Conservation (phyloP, 495 filamentous ascomycete species). For the Penicillium steckii region DNA sequence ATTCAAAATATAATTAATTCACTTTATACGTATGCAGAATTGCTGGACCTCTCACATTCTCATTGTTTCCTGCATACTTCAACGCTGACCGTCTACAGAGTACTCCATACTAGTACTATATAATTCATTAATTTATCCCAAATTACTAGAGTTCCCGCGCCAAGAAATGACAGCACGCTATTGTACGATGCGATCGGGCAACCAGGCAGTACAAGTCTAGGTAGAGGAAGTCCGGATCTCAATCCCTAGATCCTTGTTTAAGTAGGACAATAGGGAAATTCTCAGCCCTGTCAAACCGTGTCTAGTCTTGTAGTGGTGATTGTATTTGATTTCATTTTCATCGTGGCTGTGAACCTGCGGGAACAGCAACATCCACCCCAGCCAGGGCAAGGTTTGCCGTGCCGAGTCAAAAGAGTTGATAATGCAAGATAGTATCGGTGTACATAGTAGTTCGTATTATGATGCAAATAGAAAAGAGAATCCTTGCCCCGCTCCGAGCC, state of each 20-base stretch:
- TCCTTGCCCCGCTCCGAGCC: not conserved
- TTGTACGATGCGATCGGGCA: slow-evolving; percentile 17
- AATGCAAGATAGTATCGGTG: not conserved
- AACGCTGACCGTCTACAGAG: not conserved
- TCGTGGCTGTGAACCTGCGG: not conserved
- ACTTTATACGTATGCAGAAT: not conserved
- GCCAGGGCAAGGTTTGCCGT: not conserved
- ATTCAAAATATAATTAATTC: too few species aligned
- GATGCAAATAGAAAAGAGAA: not conserved
- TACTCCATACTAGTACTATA: not conserved
- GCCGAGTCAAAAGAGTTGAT: not conserved
- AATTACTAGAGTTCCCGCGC: not conserved
- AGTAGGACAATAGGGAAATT: too few species aligned
- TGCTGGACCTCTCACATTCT: not conserved
- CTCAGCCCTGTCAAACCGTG: too few species aligned
- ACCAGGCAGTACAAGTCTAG: not conserved
- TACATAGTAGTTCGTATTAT: not conserved
- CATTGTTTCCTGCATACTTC: not conserved
- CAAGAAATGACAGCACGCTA: not conserved
- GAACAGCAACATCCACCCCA: not conserved
- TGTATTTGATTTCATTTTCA: not conserved
- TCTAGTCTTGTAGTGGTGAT: not conserved
- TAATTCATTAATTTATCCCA: too few species aligned
- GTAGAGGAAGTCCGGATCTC: not conserved
- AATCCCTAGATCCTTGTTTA: not conserved